Percentiles rank a stretch among this genome's conserved stretches.
Evolutionary conservation across 177 flowering plant genomes (phyloP).

Genomic region (Vitis hybrid): DNA sequence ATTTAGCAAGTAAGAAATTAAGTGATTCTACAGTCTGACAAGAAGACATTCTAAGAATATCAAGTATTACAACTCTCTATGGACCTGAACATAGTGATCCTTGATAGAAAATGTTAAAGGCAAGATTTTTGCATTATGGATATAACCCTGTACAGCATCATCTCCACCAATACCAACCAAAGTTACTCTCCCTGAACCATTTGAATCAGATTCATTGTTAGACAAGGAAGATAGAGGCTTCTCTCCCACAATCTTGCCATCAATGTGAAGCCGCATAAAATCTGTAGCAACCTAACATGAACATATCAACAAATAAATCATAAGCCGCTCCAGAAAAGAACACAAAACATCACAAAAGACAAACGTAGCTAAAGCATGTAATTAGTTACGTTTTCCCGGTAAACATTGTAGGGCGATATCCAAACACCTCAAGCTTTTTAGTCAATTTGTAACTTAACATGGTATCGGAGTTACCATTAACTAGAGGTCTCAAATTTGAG

Average conservation of each 20-base stretch:
- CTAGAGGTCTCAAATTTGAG: too few relatives aligned
- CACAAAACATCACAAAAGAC: background rate
- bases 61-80: background rate
- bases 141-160: slow-evolving; percentile 23
- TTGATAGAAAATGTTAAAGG: slow-evolving; percentile 19
- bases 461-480: too few relatives aligned
- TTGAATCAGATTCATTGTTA: slow-evolving; percentile 23
- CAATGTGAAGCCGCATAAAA: slow-evolving; percentile 52
- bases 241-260: slow-evolving; percentile 70
- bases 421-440: too few relatives aligned
- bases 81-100: slow-evolving; percentile 58
- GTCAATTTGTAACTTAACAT: too few relatives aligned
- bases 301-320: background rate
- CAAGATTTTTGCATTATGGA: slow-evolving; percentile 20
- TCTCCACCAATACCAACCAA: slow-evolving; percentile 16
- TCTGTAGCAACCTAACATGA: slow-evolving; percentile 48
- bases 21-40: background rate
- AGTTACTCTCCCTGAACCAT: slow-evolving; percentile 26
- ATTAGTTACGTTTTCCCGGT: background rate
- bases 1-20: slow-evolving; percentile 1
- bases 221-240: slow-evolving; percentile 36
- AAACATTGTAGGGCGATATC: too few relatives aligned
- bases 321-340: background rate
- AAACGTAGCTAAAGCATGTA: background rate
- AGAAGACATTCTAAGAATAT: background rate